Evolutionary conservation across 2,329 filamentous ascomycete species (phyloP), one percentile per base, ranked within the genome.

Genomic region (Sarocladium strictum): DNA sequence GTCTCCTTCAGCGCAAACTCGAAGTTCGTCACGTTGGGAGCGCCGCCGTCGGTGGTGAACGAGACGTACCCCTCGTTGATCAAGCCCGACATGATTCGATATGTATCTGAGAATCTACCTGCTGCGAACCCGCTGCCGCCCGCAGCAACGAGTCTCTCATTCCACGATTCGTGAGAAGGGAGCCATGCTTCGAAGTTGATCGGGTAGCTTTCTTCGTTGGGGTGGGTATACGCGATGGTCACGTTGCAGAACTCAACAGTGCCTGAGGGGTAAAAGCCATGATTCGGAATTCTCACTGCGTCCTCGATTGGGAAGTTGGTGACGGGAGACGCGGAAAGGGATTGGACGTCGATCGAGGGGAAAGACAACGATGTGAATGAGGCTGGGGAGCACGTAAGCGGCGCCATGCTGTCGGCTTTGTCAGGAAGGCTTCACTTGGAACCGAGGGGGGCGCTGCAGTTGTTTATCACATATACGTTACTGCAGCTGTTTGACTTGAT

Each of bases 81-180:
- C 0, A 56, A 57, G 6, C 55, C 60, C 15, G 27, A 21, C 59
- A 61, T 61, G 14, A 38, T 41, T 1, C 12, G 21, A 21, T 61
- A 58, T 3, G 37, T 41, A 2, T 26, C 26, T 6, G 4, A 3
- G 23, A 51, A 52, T 3, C 35, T 53, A 17, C 66, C 65, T 1
- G 65, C 62, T 6, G 55, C 57, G 15, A 53, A 68, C 2, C 67
- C 67, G 5, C 63, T 64, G 15, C 68, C 67, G 2, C 68, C 67
- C n/a, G 65, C 53, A 7, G 59, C 62, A 35, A 65, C 62, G 2
- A 69, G 54, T 3, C 66, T 57, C 0, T 59, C 61, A 43, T 69
- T 70, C 66, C 67, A 70, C 2, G 26, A n/a, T 0, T 40, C 54
- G 2, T 37, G 49, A 2, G 26, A 1, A 0, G 65, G 65, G 1